phyloP scores from a whole-genome alignment of 768 basidiomycete genomes.

The Lactarius sp. region DNA sequence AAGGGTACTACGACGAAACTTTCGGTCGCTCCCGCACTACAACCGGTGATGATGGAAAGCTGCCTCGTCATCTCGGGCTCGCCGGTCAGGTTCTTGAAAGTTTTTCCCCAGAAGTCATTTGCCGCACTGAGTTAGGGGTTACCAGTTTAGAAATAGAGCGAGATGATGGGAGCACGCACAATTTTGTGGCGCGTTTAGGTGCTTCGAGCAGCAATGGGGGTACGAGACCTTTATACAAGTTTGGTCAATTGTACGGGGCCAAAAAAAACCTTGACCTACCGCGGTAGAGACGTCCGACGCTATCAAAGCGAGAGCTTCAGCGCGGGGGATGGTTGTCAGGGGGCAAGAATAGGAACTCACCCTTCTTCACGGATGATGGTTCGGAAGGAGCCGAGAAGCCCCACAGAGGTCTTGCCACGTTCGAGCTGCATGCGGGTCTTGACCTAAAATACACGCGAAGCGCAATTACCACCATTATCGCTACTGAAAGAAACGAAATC shows the following conservation, averaged over 20 bases:
- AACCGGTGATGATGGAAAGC: slow-evolving; percentile 87
- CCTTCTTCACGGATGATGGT: slow-evolving; percentile 89
- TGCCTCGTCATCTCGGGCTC: slow-evolving; percentile 82
- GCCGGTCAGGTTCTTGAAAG: slow-evolving; percentile 55
- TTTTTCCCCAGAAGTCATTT: slow-evolving; percentile 96
- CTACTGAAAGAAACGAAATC: neutral
- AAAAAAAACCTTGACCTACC: slow-evolving; percentile 40
- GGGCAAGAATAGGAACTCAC: slow-evolving; percentile 40
- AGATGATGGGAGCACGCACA: slow-evolving; percentile 44
- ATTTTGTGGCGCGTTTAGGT: slow-evolving; percentile 97
- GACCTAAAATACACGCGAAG: slow-evolving; percentile 47
- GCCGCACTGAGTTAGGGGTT: slow-evolving; percentile 42
- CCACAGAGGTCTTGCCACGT: slow-evolving; percentile 67
- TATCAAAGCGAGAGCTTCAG: slow-evolving; percentile 32
- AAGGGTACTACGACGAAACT: slow-evolving; percentile 95
- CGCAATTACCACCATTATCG: neutral
- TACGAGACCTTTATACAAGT: slow-evolving; percentile 59
- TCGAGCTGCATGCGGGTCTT: slow-evolving; percentile 99
- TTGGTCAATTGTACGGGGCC: neutral
- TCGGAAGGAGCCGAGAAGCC: slow-evolving; percentile 77
- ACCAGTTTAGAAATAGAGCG: slow-evolving; percentile 14
- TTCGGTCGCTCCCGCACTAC: slow-evolving; percentile 93
- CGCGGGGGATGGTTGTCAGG: slow-evolving; percentile 22
- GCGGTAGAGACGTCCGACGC: slow-evolving; percentile 81
- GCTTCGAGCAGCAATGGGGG: slow-evolving; percentile 94